Evolutionary conservation across 768 basidiomycete genomes (phyloP), one percentile per base, ranked within the genome.

Genomic region (Suillus brevipes): DNA sequence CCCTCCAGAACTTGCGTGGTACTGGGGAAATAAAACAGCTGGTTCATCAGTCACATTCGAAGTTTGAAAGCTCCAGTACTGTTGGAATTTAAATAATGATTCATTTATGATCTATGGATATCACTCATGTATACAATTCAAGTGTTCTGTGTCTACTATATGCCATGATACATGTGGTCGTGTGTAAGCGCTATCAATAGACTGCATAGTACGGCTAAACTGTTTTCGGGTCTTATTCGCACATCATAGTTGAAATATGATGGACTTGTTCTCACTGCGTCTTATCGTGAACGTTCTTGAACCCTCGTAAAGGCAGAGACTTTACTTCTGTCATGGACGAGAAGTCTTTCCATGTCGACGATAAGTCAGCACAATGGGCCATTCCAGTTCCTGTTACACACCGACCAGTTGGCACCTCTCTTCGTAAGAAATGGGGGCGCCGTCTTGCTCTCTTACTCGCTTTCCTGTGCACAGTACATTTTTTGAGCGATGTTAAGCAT

Each of bases 1-100:
- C 75, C 75, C 36, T 74, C 75, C 43, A 71, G 75, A 61, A 74
- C 74, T 50, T 77, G 75, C 50, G 49, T 76, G 10, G 77, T 76
- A 49, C 52, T 76, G 2, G 75, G 67, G 45, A 77, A 71, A 64
- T 59, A 42, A 59, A 28, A 42, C 12, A 4, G 25, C 18, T 20
- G 40, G 58, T 18, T 58, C 25, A 20, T 40, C 18, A 57, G 23
- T 37, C 1, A 16, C 8, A 16, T 28, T 18, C 12, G 25, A 59
- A 18, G 8, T 13, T 40, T 6, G 57, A 40, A 40, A 7, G 56
- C 23, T 25, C 13, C 16, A 38, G 53, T n/a, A n/a, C n/a, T n/a
- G n/a, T 14, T n/a, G 37, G 23, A 25, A 40, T 38, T 38, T 37
- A 37, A n/a, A 40, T 58, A 9, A 34, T 9, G 37, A 58, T 16